Base-by-base conservation (phyloP, 306 rosid species). In the Medicago arabica region DNA sequence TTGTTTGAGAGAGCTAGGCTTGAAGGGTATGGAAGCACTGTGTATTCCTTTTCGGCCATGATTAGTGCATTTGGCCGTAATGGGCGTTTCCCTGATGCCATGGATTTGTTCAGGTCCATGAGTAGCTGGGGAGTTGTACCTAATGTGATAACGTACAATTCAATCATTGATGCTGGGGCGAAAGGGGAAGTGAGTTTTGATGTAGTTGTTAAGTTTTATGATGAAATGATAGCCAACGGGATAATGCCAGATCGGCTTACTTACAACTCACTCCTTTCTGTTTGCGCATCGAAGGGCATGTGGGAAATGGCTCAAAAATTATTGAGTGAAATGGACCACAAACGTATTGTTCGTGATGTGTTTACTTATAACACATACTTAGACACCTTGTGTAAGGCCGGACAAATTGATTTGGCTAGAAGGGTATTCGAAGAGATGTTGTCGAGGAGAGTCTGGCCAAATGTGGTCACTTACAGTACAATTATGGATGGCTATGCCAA, bases 401-500 rank as follows among this genome's bases (percentile, higher is more conserved):
- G 98, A 7, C 89, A 88, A 82, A 84, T 90, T 86, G 97, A 95
- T 80, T 82, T 90, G 83, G 98, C 97, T 0, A 74, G 67, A 71
- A 86, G 76, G 81, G 83, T 89, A 39, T 79, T 95, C 81, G 80
- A 84, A 0, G 93, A 86, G 61, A 95, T 95, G 99, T 86, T 90
- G 13, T 81, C 67, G 1, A 90, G 78, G 88, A 81, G 81, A 11
- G 82, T 90, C 21, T 70, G 82, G 71, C 93, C 99, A 23, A 95
- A 86, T 79, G 97, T 92, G 60, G 97, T 95, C 54, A 95, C 97
- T 13, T 92, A 85, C 49, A 92, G 99, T 67, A 89, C 97, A 51
- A 72, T 95, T 87, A 89, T 91, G 74, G 99, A 92, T 78, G 99
- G 96, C 17, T 90, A 84, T 80, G 92, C 99, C 16, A 92, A 92